Evolutionary conservation across 805 yeast species (phyloP), one percentile per base, ranked within the genome.

Genomic region (Wickerhamomyces ciferrii): DNA sequence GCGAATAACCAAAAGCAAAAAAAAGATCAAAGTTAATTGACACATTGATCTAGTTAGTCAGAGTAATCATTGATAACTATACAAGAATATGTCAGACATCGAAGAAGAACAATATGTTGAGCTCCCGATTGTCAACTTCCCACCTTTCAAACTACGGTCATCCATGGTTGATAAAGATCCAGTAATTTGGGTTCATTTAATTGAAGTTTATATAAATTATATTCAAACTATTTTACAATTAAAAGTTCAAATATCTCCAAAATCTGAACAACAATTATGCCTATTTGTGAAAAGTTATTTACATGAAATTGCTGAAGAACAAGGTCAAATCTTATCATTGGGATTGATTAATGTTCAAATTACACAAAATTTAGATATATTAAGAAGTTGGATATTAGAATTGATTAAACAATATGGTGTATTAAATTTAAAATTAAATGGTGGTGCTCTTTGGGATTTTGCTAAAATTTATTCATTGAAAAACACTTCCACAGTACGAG

Each of bases 141-240:
- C 94, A 9, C 90, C 91, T 2, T 84, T 85, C 65, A 76, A 77
- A 50, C 71, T 86, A 24, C 69, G 94, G 32, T 85, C 91, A 0
- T 80, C 88, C n/a, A 67, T 86, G 59, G 82, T 84, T 7, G 94
- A 86, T 58, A 85, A 79, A 50, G 95, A 86, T 59, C 95, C 95
- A 0, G 90, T 86, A 20, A 86, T 86, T 9, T 86, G 92, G 90
- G 84, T 77, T 4, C 89, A 84, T 60, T 64, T 84, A 19, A 63
- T 86, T 17, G 87, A 83, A 53, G 77, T 78, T 3, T 86, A 84
- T 61, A 78, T 84, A 45, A 69, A 75, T 47, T 76, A 68, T 48
- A 60, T 85, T 37, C 61, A 76, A 31, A 53, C 58, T 2, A 52
- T 61, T 14, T 61, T 68, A 6, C 67, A 67, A 32, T 53, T 71